phyloP scores from a whole-genome alignment of 2,329 filamentous ascomycete species.

The Phaeomoniella chlamydospora region DNA sequence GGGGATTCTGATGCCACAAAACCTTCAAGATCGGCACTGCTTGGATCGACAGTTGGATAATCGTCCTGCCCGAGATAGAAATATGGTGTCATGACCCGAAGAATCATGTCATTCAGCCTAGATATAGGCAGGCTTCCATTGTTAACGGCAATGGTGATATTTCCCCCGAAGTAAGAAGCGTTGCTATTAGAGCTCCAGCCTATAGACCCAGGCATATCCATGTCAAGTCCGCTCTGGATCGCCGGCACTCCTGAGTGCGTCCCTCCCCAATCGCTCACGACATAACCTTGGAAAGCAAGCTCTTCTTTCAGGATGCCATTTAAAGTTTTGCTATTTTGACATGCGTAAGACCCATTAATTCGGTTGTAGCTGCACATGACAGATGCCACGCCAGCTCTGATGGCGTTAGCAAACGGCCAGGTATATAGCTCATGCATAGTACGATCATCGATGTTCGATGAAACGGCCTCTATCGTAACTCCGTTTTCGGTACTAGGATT shows the following conservation, averaged over 20 bases:
- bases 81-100: constrained; percentile 30
- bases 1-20: neutral
- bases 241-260: constrained; percentile 26
- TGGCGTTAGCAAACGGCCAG: constrained; percentile 65
- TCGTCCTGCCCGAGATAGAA: constrained; percentile 27
- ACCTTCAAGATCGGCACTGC: neutral
- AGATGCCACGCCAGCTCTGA: constrained; percentile 46
- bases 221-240: constrained; percentile 28
- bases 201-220: constrained; percentile 26
- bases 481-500: constrained; percentile 24
- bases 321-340: constrained; percentile 30
- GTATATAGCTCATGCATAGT: constrained; percentile 63
- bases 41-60: constrained; percentile 10
- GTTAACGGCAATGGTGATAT: constrained; percentile 19
- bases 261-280: constrained; percentile 30
- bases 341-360: constrained; percentile 33
- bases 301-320: constrained; percentile 35
- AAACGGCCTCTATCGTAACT: constrained; percentile 25
- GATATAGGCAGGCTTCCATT: constrained; percentile 24
- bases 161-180: constrained; percentile 17
- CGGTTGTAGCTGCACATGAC: constrained; percentile 34
- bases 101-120: constrained; percentile 31
- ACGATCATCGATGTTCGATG: constrained; percentile 53
- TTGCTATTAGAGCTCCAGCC: constrained; percentile 4
- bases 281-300: constrained; percentile 34